Conservation (phyloP, 1,139 yeast genomes). For the Lodderomyces metapsilosis region DNA sequence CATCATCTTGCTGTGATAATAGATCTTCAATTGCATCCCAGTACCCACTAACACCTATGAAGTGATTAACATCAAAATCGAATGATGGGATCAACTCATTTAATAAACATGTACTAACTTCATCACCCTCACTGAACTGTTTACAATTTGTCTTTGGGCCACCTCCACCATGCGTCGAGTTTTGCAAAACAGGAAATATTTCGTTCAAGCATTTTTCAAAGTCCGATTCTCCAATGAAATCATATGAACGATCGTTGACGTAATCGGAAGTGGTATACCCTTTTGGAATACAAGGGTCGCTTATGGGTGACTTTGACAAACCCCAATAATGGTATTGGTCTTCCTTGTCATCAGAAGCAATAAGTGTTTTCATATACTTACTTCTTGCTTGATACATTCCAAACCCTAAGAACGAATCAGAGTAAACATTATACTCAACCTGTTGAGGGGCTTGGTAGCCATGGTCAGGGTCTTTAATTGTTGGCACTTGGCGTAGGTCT, state of each 20-base stretch:
- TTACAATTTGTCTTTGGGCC: conserved; percentile 23
- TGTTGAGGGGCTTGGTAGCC: conserved; percentile 17
- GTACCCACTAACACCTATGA: conserved; percentile 79
- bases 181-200: conserved; percentile 53
- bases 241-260: conserved; percentile 27
- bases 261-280: conserved; percentile 30
- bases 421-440: conserved; percentile 52
- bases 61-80: conserved; percentile 65
- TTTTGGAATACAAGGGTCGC: conserved; percentile 66
- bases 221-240: conserved; percentile 59
- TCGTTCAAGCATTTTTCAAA: conserved; percentile 52
- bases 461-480: neutral
- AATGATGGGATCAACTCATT: conserved; percentile 61
- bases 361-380: conserved; percentile 43
- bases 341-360: conserved; percentile 21
- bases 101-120: conserved; percentile 50
- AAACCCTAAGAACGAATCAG: conserved; percentile 72
- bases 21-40: conserved; percentile 68
- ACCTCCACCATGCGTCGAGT: conserved; percentile 26
- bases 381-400: conserved; percentile 72
- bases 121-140: conserved; percentile 26
- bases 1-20: conserved; percentile 21
- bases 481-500: conserved; percentile 42
- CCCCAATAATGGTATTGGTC: conserved; percentile 17
- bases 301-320: conserved; percentile 25